phyloP scores from a whole-genome alignment of 495 filamentous ascomycete genomes.

The Penicillium cinerascens region DNA sequence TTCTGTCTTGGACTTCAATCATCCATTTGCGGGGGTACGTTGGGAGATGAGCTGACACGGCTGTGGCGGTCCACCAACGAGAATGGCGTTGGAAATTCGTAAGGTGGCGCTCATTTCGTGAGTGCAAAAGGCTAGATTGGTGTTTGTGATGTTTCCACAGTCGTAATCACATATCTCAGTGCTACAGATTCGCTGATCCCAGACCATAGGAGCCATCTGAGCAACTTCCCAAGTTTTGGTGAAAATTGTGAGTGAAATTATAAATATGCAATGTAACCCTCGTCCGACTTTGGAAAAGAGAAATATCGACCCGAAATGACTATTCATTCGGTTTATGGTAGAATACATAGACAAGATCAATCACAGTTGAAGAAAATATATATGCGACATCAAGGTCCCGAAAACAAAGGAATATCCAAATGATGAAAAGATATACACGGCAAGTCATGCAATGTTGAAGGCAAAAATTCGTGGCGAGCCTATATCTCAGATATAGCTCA shows the following conservation, averaged over 20 bases:
- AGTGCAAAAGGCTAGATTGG: too few species aligned
- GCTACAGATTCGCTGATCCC: too few species aligned
- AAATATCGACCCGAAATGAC: neutral
- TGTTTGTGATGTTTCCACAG: too few species aligned
- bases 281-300: neutral
- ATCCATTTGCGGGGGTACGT: too few species aligned
- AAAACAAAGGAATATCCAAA: constrained; percentile 8
- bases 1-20: too few species aligned
- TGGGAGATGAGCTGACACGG: too few species aligned
- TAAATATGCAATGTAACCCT: neutral
- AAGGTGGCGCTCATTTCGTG: too few species aligned
- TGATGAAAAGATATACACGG: constrained; percentile 16
- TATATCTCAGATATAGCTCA: constrained; percentile 80
- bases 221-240: too few species aligned
- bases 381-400: constrained; percentile 13
- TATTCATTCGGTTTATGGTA: neutral
- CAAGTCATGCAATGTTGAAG: constrained; percentile 11
- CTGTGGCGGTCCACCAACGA: too few species aligned
- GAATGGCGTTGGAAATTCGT: too few species aligned
- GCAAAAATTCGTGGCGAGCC: neutral
- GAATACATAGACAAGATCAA: constrained; percentile 14
- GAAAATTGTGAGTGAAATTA: neutral
- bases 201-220: too few species aligned
- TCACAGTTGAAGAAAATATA: constrained; percentile 21
- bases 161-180: too few species aligned